These are phyloP conservation scores for Syncephalastrum monosporum DNA, from an alignment of 371 early-diverging fungal genomes.

Conservation along the genomic window DNA sequence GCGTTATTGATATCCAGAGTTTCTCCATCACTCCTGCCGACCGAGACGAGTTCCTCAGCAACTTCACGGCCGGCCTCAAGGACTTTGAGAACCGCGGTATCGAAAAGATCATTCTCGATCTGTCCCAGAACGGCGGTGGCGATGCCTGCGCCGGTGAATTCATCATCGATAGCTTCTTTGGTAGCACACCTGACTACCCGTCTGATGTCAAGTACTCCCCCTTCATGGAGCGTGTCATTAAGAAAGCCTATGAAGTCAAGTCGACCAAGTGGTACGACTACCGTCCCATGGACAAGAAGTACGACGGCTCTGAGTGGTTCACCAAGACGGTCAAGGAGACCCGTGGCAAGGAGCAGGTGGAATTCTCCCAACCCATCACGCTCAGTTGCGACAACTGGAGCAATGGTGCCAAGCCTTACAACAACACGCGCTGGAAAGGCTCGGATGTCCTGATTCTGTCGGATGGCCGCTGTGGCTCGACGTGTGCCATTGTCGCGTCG, in stretches of 20 bases:
- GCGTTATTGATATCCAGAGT: constrained; percentile 50
- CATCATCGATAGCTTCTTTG: constrained; percentile 44
- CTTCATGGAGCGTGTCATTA: constrained; percentile 43
- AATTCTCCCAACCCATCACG: constrained; percentile 43
- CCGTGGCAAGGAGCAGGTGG: constrained; percentile 30
- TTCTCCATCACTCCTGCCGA: constrained; percentile 43
- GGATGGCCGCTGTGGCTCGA: constrained; percentile 53
- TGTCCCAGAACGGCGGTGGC: constrained; percentile 51
- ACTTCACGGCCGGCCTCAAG: constrained; percentile 33
- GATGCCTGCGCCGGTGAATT: constrained; percentile 57
- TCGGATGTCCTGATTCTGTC: constrained; percentile 43
- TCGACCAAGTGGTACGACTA: constrained; percentile 49
- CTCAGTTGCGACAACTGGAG: constrained; percentile 30
- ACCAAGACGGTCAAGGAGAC: constrained; percentile 30
- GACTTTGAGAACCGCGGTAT: constrained; percentile 39
- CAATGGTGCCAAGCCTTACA: constrained; percentile 16
- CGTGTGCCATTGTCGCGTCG: constrained; percentile 53
- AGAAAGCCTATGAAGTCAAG: constrained; percentile 33
- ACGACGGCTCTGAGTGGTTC: constrained; percentile 32
- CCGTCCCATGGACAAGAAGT: constrained; percentile 11
- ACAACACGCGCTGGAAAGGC: constrained; percentile 37
- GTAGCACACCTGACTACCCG: constrained; percentile 42
- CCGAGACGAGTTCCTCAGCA: constrained; percentile 33
- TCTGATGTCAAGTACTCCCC: constrained; percentile 49
- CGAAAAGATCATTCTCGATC: constrained; percentile 46